Evolutionary conservation across 768 basidiomycete genomes (phyloP), one percentile per base, ranked within the genome.

Genomic region (Suillus tomentosus): DNA sequence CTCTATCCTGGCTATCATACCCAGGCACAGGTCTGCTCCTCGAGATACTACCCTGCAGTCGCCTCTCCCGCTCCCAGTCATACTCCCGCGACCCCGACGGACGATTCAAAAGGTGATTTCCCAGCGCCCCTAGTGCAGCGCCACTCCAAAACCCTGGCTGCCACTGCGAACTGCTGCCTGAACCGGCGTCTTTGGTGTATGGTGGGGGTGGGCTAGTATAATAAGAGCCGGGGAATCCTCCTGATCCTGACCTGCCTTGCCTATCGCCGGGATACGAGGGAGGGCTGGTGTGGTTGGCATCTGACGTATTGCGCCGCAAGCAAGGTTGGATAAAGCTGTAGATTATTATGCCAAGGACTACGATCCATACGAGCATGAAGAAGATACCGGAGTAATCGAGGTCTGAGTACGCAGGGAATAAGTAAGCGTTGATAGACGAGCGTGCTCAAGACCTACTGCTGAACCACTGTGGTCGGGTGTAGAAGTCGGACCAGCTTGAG

Each of bases 91-190:
- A 68, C 65, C 56, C 67, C 66, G 73, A 74, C 71, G 73, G 70
- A 50, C 74, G 76, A 70, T 82, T 88, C 76, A 81, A 78, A 3
- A 87, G 69, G 65, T 85, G 84, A 34, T 86, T 84, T 2, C 87
- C 90, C 3, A 91, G 73, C 31, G 88, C 89, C 8, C 93, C 95
- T 1, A 90, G 70, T 1, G 86, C 84, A 8, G 91, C 86, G 3
- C 95, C 95, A 2, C 91, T 89, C 91, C 89, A 95, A 73, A 96
- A 95, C 3, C 94, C 94, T 13, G 91, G 89, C 48, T 79, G 74
- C 85, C 86, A 87, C 39, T 79, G 78, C 48, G 66, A 67, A 62
- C 76, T 76, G 31, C 71, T 73, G 54, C 54, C 43, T 31, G 56
- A 19, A 27, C 74, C 66, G 2, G 75, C 73, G 40, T 78, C 67